Evolutionary conservation across 345 rosid genomes (phyloP).

Genomic region (Euphorbia tirucalli): DNA sequence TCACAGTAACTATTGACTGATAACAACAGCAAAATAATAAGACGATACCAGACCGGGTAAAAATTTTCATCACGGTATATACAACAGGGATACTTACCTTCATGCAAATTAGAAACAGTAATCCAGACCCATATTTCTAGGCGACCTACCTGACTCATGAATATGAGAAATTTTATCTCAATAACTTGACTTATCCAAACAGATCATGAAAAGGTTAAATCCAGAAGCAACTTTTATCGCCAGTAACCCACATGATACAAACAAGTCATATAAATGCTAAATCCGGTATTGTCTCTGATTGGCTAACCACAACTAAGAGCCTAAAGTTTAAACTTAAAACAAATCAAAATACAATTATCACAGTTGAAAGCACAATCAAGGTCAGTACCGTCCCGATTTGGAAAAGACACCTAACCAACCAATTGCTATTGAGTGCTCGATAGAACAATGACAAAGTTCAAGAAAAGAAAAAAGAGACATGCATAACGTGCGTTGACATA

Average conservation of each 20-base stretch:
- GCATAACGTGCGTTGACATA: neutral
- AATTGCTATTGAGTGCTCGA: slow-evolving; percentile 5
- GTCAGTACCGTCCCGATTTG: neutral
- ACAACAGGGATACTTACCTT: neutral
- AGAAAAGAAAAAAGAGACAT: neutral
- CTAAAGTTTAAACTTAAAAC: neutral
- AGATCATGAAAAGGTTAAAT: neutral
- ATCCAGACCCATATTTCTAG: neutral
- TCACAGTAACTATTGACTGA: neutral
- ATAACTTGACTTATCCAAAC: too few relatives aligned
- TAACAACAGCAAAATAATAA: neutral
- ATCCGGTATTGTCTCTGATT: slow-evolving; percentile 2
- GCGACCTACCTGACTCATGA: neutral
- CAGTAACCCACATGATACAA: neutral
- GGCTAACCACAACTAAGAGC: neutral
- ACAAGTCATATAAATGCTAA: neutral
- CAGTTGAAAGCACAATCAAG: slow-evolving; percentile 2
- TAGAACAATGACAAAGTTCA: slow-evolving; percentile 9
- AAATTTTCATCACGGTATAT: neutral
- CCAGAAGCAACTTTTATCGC: neutral
- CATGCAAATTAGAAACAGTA: neutral
- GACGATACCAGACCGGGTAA: neutral
- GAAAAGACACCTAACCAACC: slow-evolving; percentile 3
- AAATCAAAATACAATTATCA: neutral
- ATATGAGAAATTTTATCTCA: too few relatives aligned